Base-by-base conservation (phyloP, 2,329 filamentous ascomycete species). In the Cordyceps tenuipes region DNA sequence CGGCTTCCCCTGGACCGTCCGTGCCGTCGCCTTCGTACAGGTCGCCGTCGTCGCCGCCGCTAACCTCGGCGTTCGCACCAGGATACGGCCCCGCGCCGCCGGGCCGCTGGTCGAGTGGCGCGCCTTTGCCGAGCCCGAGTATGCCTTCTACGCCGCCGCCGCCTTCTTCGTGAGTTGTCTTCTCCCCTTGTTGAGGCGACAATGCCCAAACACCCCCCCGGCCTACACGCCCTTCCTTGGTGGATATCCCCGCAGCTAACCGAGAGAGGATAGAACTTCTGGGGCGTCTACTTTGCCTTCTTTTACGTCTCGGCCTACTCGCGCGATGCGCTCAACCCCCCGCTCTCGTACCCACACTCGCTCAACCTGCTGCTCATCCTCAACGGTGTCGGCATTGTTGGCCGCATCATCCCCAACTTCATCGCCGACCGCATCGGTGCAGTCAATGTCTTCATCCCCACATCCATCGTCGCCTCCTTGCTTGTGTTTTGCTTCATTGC, bases 281-380 rank as follows among this genome's bases (percentile, higher is more conserved):
- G 76, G 63, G 77, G 79, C 1, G 68, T 83, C 1, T 86, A 84
- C 64, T 80, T 84, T 60, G 77, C 77, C 5, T 84, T 83, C 65
- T 85, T 81, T 71, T 87, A 85, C 69, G 68, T 86, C 36, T 72
- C 78, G 0, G 73, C 78, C 0, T 85, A 77, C 68, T 75, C 74
- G 43, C 73, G 76, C 21, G 72, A 75, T 36, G 70, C 74, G 7
- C 69, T 80, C 31, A 67, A 69, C 1, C 69, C 71, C 1, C 48
- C 64, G 17, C 62, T 84, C 4, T 68, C 70, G 2, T 82, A 80
- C 66, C 71, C 72, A 3, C 74, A 77, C 39, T 79, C 83, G 5
- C 78, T 88, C 54, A 80, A 86, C 65, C 69, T 89, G 8, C 73
- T 90, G 13, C 76, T 89, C 29, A 74, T 89, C 3, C 75, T 88